Conservation (phyloP, 495 filamentous ascomycete species). For the Geopyxis carbonaria region DNA sequence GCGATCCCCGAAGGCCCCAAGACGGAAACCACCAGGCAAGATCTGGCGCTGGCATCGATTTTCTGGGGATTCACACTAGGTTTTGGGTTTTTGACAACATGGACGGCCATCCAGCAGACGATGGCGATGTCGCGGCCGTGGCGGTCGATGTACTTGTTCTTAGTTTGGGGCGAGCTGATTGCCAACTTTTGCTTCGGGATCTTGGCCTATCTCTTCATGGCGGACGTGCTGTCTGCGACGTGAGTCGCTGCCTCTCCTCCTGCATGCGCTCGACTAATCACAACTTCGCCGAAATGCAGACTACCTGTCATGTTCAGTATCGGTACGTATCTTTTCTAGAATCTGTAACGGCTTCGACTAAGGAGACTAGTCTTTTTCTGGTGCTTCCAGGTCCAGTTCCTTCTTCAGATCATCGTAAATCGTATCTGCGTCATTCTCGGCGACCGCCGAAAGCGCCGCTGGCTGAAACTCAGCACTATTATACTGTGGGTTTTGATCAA, state of each 20-base stretch:
- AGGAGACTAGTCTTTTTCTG: constrained; percentile 26
- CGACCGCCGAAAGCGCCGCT: constrained; percentile 13
- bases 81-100: constrained; percentile 29
- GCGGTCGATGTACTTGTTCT: constrained; percentile 26
- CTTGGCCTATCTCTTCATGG: constrained; percentile 10
- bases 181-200: constrained; percentile 27
- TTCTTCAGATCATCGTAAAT: constrained; percentile 36
- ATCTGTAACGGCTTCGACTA: no score
- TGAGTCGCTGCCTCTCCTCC: no score
- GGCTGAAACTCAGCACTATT: constrained; percentile 30
- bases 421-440: constrained; percentile 30
- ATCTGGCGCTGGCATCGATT: constrained; percentile 26
- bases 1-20: no score
- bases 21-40: no score
- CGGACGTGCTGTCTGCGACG: no score
- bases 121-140: constrained; percentile 19
- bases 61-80: constrained; percentile 30
- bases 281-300: no score
- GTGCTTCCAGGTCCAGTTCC: constrained; percentile 29
- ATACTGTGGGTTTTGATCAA: constrained; percentile 30
- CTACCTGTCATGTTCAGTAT: no score
- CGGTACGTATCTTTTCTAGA: no score
- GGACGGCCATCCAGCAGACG: constrained; percentile 27
- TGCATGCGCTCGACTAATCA: no score
- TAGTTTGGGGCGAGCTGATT: constrained; percentile 30